Evolutionary conservation across 805 yeast genomes (phyloP), one percentile per base, ranked within the genome.

Genomic region (Zygosaccharomyces pseudorouxii): DNA sequence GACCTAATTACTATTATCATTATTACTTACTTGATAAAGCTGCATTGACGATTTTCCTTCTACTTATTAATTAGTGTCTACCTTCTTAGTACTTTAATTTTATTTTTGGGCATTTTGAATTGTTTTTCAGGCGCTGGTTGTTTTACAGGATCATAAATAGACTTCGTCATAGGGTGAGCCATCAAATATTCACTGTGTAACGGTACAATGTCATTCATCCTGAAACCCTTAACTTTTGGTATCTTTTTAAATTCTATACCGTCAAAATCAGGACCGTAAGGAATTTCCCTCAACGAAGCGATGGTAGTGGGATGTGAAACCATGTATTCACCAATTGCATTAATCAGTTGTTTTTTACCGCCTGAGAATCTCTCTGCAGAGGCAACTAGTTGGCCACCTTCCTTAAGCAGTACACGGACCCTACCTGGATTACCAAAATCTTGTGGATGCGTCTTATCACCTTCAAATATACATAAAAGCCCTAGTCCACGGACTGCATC

Each of bases 381-480:
- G 14, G 64, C 62, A 11, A 69, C 71, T 9, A 74, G 63, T 23
- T 66, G 57, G 1, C 80, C 81, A 9, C 75, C 68, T 42, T 77
- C 76, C 59, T 81, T 84, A 36, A 88, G 55, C 39, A 81, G 71
- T 19, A 89, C 84, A 56, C 96, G 79, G 30, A 93, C 90, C 60
- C 98, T 77, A n/a, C 99, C 99, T 4, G 97, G 95, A 63, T 92
- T 92, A 55, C 98, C 95, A 77, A 84, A 93, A 69, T 92, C 98
- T 67, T 90, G 96, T 10, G 98, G 98, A 69, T 92, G 99, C 1
- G 85, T 68, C 70, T 89, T 93, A 51, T 85, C 88, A 52, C 92
- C 81, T 68, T 87, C 93, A 49, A 82, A 73, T 38, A 84, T 72
- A 33, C 69, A 67, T 3, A 59, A 53, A 25, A 71, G 50, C 11